Evolutionary conservation across 192 early-diverging fungal species (phyloP).

Genomic region (Coemansia sp.): DNA sequence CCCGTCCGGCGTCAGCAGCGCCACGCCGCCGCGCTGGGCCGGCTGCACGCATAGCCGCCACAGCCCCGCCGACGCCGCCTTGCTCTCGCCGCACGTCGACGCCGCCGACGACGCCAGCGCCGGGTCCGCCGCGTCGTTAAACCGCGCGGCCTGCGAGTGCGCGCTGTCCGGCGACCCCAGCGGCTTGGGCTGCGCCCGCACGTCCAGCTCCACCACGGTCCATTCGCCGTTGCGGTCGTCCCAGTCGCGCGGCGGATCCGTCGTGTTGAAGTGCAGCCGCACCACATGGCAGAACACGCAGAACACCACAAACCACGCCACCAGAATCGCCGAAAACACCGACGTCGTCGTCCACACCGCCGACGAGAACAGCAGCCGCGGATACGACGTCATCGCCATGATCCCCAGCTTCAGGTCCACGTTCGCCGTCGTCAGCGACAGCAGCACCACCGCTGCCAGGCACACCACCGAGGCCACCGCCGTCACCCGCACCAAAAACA

Average conservation of each 20-base stretch:
- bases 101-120: constrained; percentile 3
- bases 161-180: neutral
- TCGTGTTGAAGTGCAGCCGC: constrained; percentile 41
- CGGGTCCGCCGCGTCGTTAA: neutral
- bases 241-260: constrained; percentile 50
- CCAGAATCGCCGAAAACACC: constrained; percentile 47
- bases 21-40: constrained; percentile 9
- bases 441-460: constrained; percentile 28
- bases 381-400: constrained; percentile 35
- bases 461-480: constrained; percentile 28
- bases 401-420: constrained; percentile 39
- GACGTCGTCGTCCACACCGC: constrained; percentile 45
- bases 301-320: constrained; percentile 45
- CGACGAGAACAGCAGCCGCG: constrained; percentile 46
- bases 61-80: constrained; percentile 8
- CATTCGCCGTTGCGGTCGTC: constrained; percentile 50
- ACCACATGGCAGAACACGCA: constrained; percentile 46
- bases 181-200: constrained; percentile 20
- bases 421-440: constrained; percentile 42
- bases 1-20: constrained; percentile 33
- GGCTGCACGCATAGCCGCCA: constrained; percentile 46
- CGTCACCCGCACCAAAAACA: constrained; percentile 39
- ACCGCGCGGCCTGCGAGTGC: neutral
- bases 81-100: constrained; percentile 4
- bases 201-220: constrained; percentile 45